Base-by-base conservation (phyloP, 2,329 filamentous ascomycete genomes). In the Teratosphaeria epicoccoides region DNA sequence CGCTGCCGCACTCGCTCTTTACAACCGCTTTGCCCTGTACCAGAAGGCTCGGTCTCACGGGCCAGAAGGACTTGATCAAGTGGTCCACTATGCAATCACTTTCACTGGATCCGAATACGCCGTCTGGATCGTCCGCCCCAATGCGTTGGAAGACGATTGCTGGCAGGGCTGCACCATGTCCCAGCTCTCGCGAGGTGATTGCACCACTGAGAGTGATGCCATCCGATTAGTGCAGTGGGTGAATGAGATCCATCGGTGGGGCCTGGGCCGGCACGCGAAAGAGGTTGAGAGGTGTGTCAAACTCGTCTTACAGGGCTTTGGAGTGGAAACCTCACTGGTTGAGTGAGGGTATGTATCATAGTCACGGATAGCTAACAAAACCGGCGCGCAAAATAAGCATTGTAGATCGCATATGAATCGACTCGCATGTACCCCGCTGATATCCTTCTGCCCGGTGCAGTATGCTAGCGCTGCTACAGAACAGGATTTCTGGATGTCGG, bases 191-290 rank as follows among this genome's bases (percentile, higher is more conserved):
- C 46, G 29, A 14, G 46, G 46, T 9, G 46, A 47, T n/a, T 47
- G 46, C 28, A 47, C 46, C 4, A 28, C n/a, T 7, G 17, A 24
- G 20, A 20, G 46, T 26, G 46, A 26, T 47, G 46, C 29, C 26
- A 6, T 22, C 6, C 24, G 46, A 24, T 26, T 47, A 2, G 24
- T 28, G 2, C 23, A 37, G 9, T 47, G 46, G 46, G 20, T 47
- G 14, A 47, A 47, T 12, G 46, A 47, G 46, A 47, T 47, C 11
- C 46, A 47, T 47, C 46, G 46, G 20, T 47, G 46, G 46, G 46
- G 46, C 9, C 10, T 47, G 12, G 26, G 23, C 12, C 26, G 5
- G 25, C 24, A 47, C n/a, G 46, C 46, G 10, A 24, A 14, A 17
- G 20, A 9, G 14, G 46, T 47, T 23, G 23, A 47, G n/a, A 47